Percentiles rank a stretch among this genome's conserved stretches.
phyloP scores from a whole-genome alignment of 139 green algal genomes.

The Closterium sp. region DNA sequence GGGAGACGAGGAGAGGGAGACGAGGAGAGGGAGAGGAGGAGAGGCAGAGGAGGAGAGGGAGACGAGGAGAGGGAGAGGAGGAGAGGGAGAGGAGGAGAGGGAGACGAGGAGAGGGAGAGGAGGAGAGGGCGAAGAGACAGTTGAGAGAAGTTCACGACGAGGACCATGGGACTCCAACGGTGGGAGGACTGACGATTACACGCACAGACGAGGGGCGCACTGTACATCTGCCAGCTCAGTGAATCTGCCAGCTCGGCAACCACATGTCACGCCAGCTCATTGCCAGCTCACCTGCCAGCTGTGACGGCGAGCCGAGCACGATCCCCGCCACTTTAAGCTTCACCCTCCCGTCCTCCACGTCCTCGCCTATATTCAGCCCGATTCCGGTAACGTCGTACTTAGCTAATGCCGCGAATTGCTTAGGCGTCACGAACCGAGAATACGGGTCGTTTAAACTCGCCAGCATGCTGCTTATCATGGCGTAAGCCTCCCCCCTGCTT shows the following conservation, averaged over 20 bases:
- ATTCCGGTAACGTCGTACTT: slow-evolving; percentile 96
- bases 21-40: no score
- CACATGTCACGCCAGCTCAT: no score
- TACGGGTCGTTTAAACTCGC: slow-evolving; percentile 80
- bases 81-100: not conserved
- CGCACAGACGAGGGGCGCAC: no score
- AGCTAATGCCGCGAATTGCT: slow-evolving; percentile 79
- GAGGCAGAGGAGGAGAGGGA: not conserved
- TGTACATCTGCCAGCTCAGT: no score
- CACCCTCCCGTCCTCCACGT: slow-evolving; percentile 61
- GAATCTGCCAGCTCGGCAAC: not conserved
- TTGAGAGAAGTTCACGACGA: no score
- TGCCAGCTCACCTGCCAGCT: slow-evolving; percentile 14
- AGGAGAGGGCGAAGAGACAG: no score
- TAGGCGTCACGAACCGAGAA: slow-evolving; percentile 78
- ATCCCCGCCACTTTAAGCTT: slow-evolving; percentile 78
- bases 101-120: not conserved
- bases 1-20: no score
- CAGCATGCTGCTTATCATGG: slow-evolving; percentile 62
- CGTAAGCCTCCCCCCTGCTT: slow-evolving; percentile 47
- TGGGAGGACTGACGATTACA: no score
- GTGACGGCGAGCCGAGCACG: slow-evolving; percentile 61
- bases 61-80: not conserved
- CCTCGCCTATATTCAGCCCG: slow-evolving; percentile 88
- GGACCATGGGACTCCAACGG: no score